Percentiles rank a stretch among this genome's conserved stretches.
Conservation (phyloP, 2,329 filamentous ascomycete species). For the Fusarium heterosporum region DNA sequence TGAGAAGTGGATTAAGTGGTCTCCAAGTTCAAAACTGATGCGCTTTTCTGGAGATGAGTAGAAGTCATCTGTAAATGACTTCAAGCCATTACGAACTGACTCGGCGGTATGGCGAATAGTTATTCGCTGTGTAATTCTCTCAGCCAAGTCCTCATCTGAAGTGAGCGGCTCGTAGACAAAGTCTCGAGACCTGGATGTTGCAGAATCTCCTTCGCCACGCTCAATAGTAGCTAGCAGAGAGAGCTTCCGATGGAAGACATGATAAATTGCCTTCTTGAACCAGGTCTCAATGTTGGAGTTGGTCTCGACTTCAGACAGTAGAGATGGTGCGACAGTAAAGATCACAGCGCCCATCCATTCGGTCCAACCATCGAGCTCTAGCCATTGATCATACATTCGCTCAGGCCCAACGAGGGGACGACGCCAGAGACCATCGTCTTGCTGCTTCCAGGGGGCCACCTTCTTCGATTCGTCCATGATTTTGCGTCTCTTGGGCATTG, state of each 20-base stretch:
- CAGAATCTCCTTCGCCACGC: neutral
- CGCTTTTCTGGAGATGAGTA: neutral
- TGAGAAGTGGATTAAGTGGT: neutral
- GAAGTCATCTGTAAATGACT: conserved; percentile 10
- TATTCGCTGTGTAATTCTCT: neutral
- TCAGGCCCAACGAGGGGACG: conserved; percentile 2
- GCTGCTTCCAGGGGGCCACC: conserved; percentile 1
- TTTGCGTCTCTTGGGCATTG: neutral
- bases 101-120: neutral
- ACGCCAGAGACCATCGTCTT: neutral
- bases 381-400: conserved; percentile 17
- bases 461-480: neutral
- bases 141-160: neutral
- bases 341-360: neutral
- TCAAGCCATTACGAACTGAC: neutral
- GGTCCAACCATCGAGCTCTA: conserved; percentile 3
- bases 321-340: neutral
- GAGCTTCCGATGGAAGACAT: neutral
- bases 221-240: conserved; percentile 1
- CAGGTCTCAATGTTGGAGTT: neutral
- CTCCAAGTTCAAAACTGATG: conserved; percentile 4
- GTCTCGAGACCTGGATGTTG: neutral
- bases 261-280: neutral
- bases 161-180: conserved; percentile 7
- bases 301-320: neutral